These are phyloP conservation scores for Scleromitrula shiraiana DNA, from an alignment of 2,329 filamentous ascomycete genomes.

Conservation along the genomic window DNA sequence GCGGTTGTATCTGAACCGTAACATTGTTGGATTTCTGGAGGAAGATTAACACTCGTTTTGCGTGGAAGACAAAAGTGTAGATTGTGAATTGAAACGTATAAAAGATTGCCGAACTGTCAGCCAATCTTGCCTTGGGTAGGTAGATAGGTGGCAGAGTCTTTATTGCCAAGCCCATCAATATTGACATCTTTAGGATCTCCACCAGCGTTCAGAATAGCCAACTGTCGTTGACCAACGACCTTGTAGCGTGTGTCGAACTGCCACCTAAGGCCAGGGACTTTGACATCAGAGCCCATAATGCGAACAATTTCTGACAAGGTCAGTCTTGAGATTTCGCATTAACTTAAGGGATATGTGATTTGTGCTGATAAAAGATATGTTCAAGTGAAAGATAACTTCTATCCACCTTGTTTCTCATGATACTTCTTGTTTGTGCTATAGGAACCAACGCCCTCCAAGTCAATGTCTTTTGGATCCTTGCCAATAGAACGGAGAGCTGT, in stretches of 20 bases:
- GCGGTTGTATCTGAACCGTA: conserved; percentile 44
- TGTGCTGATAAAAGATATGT: too few relatives aligned
- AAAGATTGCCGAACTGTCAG: neutral
- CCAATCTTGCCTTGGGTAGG: conserved; percentile 1
- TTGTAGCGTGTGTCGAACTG: conserved; percentile 34
- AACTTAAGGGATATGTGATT: neutral
- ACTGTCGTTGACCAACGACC: conserved; percentile 41
- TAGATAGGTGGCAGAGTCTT: neutral
- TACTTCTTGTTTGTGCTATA: too few relatives aligned
- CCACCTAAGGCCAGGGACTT: conserved; percentile 15
- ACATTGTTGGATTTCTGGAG: conserved; percentile 9
- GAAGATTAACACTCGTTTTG: conserved; percentile 6
- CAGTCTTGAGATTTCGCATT: too few relatives aligned
- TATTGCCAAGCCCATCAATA: conserved; percentile 12
- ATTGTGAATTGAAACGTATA: neutral
- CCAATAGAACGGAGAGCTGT: conserved; percentile 36
- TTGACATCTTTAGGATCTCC: conserved; percentile 32
- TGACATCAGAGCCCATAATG: conserved; percentile 22
- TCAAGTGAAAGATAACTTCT: too few relatives aligned
- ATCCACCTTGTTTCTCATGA: neutral
- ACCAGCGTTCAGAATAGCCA: conserved; percentile 37
- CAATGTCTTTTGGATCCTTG: conserved; percentile 33
- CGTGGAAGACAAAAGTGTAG: neutral
- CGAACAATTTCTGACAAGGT: conserved; percentile 12
- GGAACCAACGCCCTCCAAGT: neutral